Percentiles rank a stretch among this genome's conserved stretches.
phyloP scores from a whole-genome alignment of 2,329 filamentous ascomycete species.

The Cadophora gregata region DNA sequence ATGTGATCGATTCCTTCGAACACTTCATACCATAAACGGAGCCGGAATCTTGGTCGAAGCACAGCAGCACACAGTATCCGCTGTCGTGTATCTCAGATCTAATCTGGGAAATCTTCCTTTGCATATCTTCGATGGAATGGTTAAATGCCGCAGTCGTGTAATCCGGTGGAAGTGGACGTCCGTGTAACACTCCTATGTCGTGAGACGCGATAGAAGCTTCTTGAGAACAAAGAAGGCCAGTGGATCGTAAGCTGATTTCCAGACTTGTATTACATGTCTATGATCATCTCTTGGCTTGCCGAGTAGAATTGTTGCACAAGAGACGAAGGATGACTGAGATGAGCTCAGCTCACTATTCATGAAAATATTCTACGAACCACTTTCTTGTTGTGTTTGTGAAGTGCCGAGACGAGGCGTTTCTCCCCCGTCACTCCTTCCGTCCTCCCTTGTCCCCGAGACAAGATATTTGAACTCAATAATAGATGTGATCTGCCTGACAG shows the following conservation, averaged over 20 bases:
- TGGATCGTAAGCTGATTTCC: not conserved
- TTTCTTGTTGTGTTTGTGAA: too few species aligned
- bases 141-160: not conserved
- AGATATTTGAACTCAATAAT: not conserved
- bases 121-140: not conserved
- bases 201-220: not conserved
- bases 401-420: not conserved
- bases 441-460: not conserved
- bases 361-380: not conserved
- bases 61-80: not conserved
- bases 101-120: not conserved
- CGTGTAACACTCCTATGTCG: not conserved
- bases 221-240: not conserved
- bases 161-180: not conserved
- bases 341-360: not conserved
- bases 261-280: not conserved
- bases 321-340: not conserved
- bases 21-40: not conserved
- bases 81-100: not conserved
- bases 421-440: not conserved
- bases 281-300: not conserved
- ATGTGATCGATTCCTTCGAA: not conserved
- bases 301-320: not conserved
- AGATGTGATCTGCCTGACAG: slow-evolving; percentile 22
- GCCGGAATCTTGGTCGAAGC: not conserved